Evolutionary conservation across 192 early-diverging fungal species (phyloP).

Genomic region (Backusella tarrabulga): DNA sequence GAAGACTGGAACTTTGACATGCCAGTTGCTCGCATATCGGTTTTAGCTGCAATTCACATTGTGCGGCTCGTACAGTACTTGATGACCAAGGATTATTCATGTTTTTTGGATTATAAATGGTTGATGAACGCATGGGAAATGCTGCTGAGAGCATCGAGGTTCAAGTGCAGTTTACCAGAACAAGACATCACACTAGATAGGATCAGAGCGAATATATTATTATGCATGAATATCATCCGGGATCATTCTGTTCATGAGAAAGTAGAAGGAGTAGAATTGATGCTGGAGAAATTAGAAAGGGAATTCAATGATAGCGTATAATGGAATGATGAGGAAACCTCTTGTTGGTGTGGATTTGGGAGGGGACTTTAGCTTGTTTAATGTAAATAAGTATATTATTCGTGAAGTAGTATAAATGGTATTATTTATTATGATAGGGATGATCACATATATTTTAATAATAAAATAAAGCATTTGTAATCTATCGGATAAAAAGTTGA

Average conservation of each 20-base stretch:
- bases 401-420: too few species aligned
- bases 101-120: conserved; percentile 4
- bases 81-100: not conserved
- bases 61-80: conserved; percentile 2
- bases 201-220: not conserved
- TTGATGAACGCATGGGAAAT: conserved; percentile 1
- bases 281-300: not conserved
- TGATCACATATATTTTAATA: too few species aligned
- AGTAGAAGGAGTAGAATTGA: not conserved
- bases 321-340: not conserved
- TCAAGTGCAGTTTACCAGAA: not conserved
- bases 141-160: not conserved
- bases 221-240: conserved; percentile 3
- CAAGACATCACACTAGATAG: not conserved
- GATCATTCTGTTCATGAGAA: not conserved
- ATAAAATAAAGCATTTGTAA: too few species aligned
- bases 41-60: not conserved
- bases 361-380: too few species aligned
- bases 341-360: too few species aligned
- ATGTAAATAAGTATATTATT: too few species aligned
- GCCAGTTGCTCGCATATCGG: not conserved
- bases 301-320: not conserved
- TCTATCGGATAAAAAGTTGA: too few species aligned
- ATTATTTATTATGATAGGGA: too few species aligned
- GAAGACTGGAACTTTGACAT: not conserved